These are phyloP conservation scores for Pseudogymnoascus sp. DNA, from an alignment of 2,329 filamentous ascomycete genomes.

Conservation along the genomic window DNA sequence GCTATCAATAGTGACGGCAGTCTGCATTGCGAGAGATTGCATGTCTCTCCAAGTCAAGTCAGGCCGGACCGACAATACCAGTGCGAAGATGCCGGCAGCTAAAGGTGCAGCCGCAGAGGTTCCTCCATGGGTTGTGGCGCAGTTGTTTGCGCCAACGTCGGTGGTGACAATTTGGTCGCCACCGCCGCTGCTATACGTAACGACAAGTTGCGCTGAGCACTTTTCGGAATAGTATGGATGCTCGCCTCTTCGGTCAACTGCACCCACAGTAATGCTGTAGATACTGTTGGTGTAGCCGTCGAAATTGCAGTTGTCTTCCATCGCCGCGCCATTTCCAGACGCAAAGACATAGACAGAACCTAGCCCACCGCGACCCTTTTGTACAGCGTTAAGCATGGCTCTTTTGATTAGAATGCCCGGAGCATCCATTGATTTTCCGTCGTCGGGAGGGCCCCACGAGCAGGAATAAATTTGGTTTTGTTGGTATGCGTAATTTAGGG, in stretches of 20 bases:
- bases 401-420: constrained; percentile 79
- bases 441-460: constrained; percentile 95
- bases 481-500: constrained; percentile 86
- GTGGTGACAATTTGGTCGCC: constrained; percentile 85
- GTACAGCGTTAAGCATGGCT: constrained; percentile 86
- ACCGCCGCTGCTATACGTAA: constrained; percentile 90
- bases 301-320: constrained; percentile 96
- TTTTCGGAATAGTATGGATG: constrained; percentile 96
- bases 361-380: constrained; percentile 72
- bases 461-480: constrained; percentile 97
- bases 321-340: constrained; percentile 81
- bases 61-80: constrained; percentile 75
- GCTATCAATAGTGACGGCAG: constrained; percentile 72
- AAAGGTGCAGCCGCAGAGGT: constrained; percentile 93
- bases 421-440: constrained; percentile 87
- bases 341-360: constrained; percentile 96
- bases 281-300: constrained; percentile 99
- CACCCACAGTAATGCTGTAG: constrained; percentile 94
- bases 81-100: constrained; percentile 82
- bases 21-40: constrained; percentile 81
- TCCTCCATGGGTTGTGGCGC: constrained; percentile 76
- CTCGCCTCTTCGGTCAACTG: constrained; percentile 75
- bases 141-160: constrained; percentile 76
- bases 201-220: constrained; percentile 89
- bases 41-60: constrained; percentile 90